Percentiles rank a stretch among this genome's conserved stretches.
Evolutionary conservation across 2,329 filamentous ascomycete species (phyloP).

Genomic region (Biscogniauxia mediterranea): DNA sequence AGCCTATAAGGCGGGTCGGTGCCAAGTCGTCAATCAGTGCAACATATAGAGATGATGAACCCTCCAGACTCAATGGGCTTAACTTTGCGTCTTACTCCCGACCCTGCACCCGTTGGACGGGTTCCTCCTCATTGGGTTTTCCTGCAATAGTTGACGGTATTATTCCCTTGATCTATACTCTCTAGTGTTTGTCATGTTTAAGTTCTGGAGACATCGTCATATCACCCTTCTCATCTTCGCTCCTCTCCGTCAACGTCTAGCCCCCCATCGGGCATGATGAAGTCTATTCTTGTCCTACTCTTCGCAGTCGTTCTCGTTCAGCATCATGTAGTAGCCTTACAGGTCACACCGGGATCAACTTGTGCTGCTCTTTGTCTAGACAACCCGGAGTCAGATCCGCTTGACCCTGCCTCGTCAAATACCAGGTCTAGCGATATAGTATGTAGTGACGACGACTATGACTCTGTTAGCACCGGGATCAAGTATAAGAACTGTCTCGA

Average conservation of each 20-base stretch:
- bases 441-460: slow-evolving; percentile 43
- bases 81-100: slow-evolving; percentile 5
- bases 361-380: slow-evolving; percentile 50
- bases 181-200: slow-evolving; percentile 8
- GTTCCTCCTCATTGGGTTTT: slow-evolving; percentile 2
- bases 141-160: neutral
- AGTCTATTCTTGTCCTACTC: slow-evolving; percentile 11
- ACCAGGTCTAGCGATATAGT: slow-evolving; percentile 48
- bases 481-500: slow-evolving; percentile 47
- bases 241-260: neutral
- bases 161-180: slow-evolving; percentile 3
- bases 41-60: slow-evolving; percentile 19
- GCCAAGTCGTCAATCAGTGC: slow-evolving; percentile 1
- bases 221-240: neutral
- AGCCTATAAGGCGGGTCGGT: neutral
- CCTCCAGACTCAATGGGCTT: slow-evolving; percentile 4
- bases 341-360: slow-evolving; percentile 50
- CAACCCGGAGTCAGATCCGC: slow-evolving; percentile 31
- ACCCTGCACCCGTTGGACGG: slow-evolving; percentile 1
- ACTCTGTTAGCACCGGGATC: slow-evolving; percentile 37
- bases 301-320: slow-evolving; percentile 17
- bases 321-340: slow-evolving; percentile 32
- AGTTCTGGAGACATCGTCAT: slow-evolving; percentile 3
- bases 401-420: slow-evolving; percentile 36
- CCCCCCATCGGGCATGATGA: slow-evolving; percentile 9